Evolutionary conservation across 441 rosid species (phyloP).

Genomic region (Adansonia grandidieri): DNA sequence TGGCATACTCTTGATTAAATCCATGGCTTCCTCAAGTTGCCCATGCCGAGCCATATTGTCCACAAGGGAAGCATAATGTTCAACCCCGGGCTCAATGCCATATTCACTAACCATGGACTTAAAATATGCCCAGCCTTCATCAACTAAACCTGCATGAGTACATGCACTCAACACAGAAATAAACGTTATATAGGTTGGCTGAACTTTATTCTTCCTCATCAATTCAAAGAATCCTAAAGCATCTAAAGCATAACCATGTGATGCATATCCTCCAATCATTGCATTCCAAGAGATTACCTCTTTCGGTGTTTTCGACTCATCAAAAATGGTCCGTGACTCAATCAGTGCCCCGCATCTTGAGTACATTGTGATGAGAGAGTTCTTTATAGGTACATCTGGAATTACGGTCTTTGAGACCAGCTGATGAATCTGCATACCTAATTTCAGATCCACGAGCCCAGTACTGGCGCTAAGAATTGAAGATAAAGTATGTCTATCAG

Average conservation of each 20-base stretch:
- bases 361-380: conserved; percentile 43
- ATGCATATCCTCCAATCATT: conserved; percentile 45
- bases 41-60: conserved; percentile 49
- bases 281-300: conserved; percentile 48
- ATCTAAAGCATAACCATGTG: conserved; percentile 45
- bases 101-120: conserved; percentile 34
- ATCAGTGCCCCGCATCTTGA: conserved; percentile 40
- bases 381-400: conserved; percentile 38
- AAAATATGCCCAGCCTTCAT: conserved; percentile 36
- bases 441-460: conserved; percentile 34
- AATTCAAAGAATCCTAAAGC: conserved; percentile 38
- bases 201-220: conserved; percentile 40
- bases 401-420: conserved; percentile 28
- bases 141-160: conserved; percentile 43
- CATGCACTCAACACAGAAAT: conserved; percentile 45
- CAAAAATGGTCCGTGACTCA: conserved; percentile 35
- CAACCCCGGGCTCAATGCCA: conserved; percentile 38
- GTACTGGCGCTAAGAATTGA: conserved; percentile 21
- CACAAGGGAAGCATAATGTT: conserved; percentile 47
- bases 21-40: conserved; percentile 39
- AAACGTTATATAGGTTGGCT: conserved; percentile 45
- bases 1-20: conserved; percentile 39
- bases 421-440: conserved; percentile 36
- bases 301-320: conserved; percentile 33
- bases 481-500: conserved; percentile 26